phyloP scores from a whole-genome alignment of 176 grass and related monocot genomes.

The Oropetium thomaeum region DNA sequence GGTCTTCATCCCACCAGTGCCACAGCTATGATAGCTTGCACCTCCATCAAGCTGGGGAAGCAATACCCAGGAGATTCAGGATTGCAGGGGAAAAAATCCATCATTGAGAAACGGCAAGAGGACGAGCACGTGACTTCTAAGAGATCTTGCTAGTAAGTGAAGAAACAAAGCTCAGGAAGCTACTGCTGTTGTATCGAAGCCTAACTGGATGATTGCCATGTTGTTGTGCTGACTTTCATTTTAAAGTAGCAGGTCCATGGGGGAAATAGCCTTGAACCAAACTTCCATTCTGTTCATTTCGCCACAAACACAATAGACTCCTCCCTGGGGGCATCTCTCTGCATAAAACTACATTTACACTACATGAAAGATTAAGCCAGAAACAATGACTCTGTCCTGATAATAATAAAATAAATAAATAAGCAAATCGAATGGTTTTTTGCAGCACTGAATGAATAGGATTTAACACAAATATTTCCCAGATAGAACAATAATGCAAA shows the following conservation, averaged over 20 bases:
- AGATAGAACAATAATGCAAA: background rate
- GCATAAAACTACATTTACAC: constrained; percentile 40
- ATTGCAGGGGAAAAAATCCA: constrained; percentile 23
- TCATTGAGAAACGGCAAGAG: background rate
- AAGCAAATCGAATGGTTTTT: background rate
- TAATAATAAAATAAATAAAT: background rate
- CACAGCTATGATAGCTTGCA: constrained; percentile 36
- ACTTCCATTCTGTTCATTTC: constrained; percentile 29
- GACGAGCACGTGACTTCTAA: background rate
- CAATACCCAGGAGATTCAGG: constrained; percentile 27
- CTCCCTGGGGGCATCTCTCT: constrained; percentile 27
- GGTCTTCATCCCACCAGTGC: constrained; percentile 18
- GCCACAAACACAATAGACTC: background rate
- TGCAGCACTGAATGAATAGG: background rate
- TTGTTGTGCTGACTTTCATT: constrained; percentile 5
- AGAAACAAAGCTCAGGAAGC: constrained; percentile 4
- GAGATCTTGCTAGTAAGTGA: background rate
- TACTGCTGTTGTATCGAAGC: too few relatives aligned
- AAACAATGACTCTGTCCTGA: background rate
- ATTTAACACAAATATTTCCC: too few relatives aligned
- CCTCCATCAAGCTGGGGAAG: constrained; percentile 42
- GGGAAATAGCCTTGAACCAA: constrained; percentile 45
- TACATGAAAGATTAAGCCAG: background rate
- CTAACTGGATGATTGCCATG: background rate
- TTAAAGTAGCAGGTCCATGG: constrained; percentile 1